Conservation (phyloP, 176 grass and related monocot genomes). For the maize (Zea mays) region Zm-B73-REFERENCE-NAM-5.0 NC_050096.1:17447001-17447500, state of each 20-base stretch:
- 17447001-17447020: slow-evolving; percentile 54
- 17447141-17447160: slow-evolving; percentile 19
- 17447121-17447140: slow-evolving; percentile 4
- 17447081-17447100: slow-evolving; percentile 16
- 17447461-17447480: slow-evolving; percentile 48
- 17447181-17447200: slow-evolving; percentile 47
- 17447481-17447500: slow-evolving; percentile 48
- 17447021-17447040: slow-evolving; percentile 80
- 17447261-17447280: slow-evolving; percentile 92
- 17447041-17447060: slow-evolving; percentile 64
- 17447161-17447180: slow-evolving; percentile 47
- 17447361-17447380: background rate
- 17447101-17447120: background rate
- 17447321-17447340: slow-evolving; percentile 60
- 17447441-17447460: slow-evolving; percentile 53
- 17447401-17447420: slow-evolving; percentile 54
- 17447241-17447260: slow-evolving; percentile 66
- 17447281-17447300: slow-evolving; percentile 83
- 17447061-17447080: slow-evolving; percentile 58
- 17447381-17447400: slow-evolving; percentile 26
- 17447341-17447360: background rate
- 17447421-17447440: slow-evolving; percentile 75
- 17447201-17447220: slow-evolving; percentile 55
- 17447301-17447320: slow-evolving; percentile 85
- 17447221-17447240: slow-evolving; percentile 58